A percentile compares a stretch with the other conserved stretches of the same genome.
These are phyloP conservation scores for Rhodotorula graminis DNA, from an alignment of 768 basidiomycete species.

Conservation along the genomic window DNA sequence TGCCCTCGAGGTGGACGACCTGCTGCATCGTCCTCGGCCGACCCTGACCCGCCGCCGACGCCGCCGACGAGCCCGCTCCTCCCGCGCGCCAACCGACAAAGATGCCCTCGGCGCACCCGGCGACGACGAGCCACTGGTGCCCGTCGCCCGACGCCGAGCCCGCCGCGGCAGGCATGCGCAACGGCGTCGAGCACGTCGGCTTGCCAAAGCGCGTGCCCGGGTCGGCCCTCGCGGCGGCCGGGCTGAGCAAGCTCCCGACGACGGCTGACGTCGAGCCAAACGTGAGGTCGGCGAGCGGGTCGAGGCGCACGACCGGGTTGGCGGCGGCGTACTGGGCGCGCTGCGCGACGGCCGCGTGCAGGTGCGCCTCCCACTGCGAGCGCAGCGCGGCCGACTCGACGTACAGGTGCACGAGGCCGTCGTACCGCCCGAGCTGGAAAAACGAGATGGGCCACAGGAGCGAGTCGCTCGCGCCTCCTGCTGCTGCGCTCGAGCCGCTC, in stretches of 20 bases:
- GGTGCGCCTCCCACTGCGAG: slow-evolving; percentile 79
- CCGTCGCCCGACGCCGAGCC: slow-evolving; percentile 55
- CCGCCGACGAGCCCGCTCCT: too few species aligned
- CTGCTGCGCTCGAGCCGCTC: too few species aligned
- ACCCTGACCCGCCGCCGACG: too few species aligned
- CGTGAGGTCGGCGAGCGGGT: slow-evolving; percentile 33
- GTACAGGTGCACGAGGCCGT: slow-evolving; percentile 80
- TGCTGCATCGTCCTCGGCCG: slow-evolving; percentile 68
- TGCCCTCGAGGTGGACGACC: slow-evolving; percentile 85
- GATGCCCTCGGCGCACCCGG: slow-evolving; percentile 91
- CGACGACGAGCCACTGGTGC: slow-evolving; percentile 68
- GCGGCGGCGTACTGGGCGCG: slow-evolving; percentile 77
- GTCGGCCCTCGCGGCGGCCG: not conserved
- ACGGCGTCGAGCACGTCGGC: slow-evolving; percentile 92
- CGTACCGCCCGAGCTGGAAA: slow-evolving; percentile 79
- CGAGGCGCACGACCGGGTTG: slow-evolving; percentile 52
- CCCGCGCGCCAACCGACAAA: slow-evolving; percentile 84
- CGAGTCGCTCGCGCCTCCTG: not conserved
- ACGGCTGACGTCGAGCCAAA: slow-evolving; percentile 24
- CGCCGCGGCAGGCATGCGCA: slow-evolving; percentile 54
- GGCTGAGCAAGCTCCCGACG: slow-evolving; percentile 17
- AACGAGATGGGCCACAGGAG: slow-evolving; percentile 79
- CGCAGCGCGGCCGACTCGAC: slow-evolving; percentile 73
- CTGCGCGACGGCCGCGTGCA: slow-evolving; percentile 80
- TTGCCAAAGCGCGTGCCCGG: slow-evolving; percentile 37